Evolutionary conservation across 176 grass and related monocot species (phyloP).

Genomic region (Avena insularis): DNA sequence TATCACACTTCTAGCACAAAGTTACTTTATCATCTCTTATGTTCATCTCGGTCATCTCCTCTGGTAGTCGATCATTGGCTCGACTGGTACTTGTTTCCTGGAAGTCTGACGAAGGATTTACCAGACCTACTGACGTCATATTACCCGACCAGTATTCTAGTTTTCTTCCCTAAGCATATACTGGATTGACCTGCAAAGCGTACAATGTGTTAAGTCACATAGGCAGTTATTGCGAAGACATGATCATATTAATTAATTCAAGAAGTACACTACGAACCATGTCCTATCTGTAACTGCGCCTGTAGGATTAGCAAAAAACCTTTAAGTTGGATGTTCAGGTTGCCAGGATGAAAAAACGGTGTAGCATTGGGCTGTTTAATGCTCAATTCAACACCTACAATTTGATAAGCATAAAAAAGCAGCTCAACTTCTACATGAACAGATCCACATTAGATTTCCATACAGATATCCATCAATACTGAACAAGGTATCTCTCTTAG

Average conservation of each 20-base stretch:
- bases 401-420: not conserved
- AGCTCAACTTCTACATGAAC: not conserved
- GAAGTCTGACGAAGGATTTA: slow-evolving; percentile 45
- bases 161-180: slow-evolving; percentile 20
- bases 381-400: not conserved
- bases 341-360: not conserved
- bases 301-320: not conserved
- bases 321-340: slow-evolving; percentile 5
- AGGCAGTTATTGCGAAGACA: not conserved
- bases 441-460: not conserved
- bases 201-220: slow-evolving; percentile 27
- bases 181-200: slow-evolving; percentile 35
- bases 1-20: slow-evolving; percentile 8
- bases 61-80: slow-evolving; percentile 56
- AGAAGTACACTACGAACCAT: not conserved
- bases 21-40: slow-evolving; percentile 88
- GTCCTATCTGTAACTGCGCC: not conserved
- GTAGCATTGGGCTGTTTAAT: not conserved
- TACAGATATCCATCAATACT: not conserved
- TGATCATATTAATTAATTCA: not conserved
- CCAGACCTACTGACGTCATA: slow-evolving; percentile 65
- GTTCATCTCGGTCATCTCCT: slow-evolving; percentile 73
- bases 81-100: slow-evolving; percentile 50
- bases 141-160: slow-evolving; percentile 14
- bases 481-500: not conserved